Evolutionary conservation across 306 rosid species (phyloP), one percentile per base, ranked within the genome.

Genomic region (Lagenaria siceraria): DNA sequence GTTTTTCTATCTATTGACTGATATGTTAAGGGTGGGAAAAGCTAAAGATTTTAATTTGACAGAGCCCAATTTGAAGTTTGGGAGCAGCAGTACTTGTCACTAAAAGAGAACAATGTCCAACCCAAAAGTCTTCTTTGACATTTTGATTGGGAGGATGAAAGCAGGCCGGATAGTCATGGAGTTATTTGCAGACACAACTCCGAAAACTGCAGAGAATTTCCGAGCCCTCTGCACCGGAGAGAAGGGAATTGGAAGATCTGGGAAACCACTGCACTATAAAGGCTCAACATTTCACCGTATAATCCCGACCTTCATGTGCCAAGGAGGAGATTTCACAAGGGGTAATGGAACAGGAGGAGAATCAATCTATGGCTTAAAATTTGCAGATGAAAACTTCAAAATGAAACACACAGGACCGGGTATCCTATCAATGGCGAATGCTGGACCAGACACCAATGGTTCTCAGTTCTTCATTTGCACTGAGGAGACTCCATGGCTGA

Each of bases 261-360:
- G 98, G 69, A 89, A 91, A 84, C 88, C 52, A 6, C 74, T 93
- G 48, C 92, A 93, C 78, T 93, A 69, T 69, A 91, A 88, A 61
- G 98, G 97, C 22, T 91, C 97, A 0, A 0, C n/a, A 7, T 91
- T 93, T 56, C 98, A 91, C 84, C 90, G 97, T 2, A 87, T 93
- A 60, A 91, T 93, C 73, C 98, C 98, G 0, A 52, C 40, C 0
- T 89, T 93, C 79, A 91, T 93, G 98, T 91, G 96, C 65, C 98
- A 93, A 14, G 96, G 97, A 33, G 98, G 97, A 22, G 96, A 93
- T 84, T 91, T 91, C 85, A 91, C 96, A 0, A 86, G 38, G 62
- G 96, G 97, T 6, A 88, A 90, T 82, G 97, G 98, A 11, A 91
- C 96, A 0, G 97, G 97, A 56, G 98, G 98, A 31, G 98, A 91